phyloP scores from a whole-genome alignment of 768 basidiomycete genomes.

The Lactarius indigo region DNA sequence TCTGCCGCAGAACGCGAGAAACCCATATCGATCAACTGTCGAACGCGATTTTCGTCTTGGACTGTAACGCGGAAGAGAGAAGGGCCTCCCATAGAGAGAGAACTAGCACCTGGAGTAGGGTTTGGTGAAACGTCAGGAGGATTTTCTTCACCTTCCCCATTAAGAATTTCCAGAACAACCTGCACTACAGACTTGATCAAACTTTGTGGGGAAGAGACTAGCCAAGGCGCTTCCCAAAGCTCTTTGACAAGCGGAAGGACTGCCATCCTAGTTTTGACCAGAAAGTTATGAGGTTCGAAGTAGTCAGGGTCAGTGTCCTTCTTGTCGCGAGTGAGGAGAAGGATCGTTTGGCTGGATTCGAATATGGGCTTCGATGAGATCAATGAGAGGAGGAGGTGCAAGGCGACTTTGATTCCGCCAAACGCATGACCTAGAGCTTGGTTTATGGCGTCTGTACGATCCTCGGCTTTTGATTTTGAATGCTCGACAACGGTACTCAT shows the following conservation, averaged over 20 bases:
- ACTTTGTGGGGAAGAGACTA: slow-evolving; percentile 67
- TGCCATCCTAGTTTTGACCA: slow-evolving; percentile 73
- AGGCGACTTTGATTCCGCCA: slow-evolving; percentile 74
- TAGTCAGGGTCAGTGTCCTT: slow-evolving; percentile 71
- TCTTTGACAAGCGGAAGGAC: slow-evolving; percentile 62
- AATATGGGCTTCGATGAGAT: slow-evolving; percentile 76
- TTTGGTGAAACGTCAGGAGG: slow-evolving; percentile 41
- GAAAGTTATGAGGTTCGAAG: slow-evolving; percentile 84
- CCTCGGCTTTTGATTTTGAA: slow-evolving; percentile 47
- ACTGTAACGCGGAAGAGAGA: slow-evolving; percentile 38
- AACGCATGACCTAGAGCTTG: slow-evolving; percentile 74
- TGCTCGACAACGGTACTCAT: slow-evolving; percentile 55
- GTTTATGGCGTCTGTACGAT: slow-evolving; percentile 52
- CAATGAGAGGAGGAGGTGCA: slow-evolving; percentile 73
- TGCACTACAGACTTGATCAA: slow-evolving; percentile 74
- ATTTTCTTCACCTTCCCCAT: slow-evolving; percentile 75
- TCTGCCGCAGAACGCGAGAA: slow-evolving; percentile 88
- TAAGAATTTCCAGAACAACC: slow-evolving; percentile 74
- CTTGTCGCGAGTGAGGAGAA: slow-evolving; percentile 72
- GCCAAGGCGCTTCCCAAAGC: slow-evolving; percentile 85
- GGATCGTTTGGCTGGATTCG: slow-evolving; percentile 78
- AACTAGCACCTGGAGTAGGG: slow-evolving; percentile 32
- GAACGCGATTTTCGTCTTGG: slow-evolving; percentile 74
- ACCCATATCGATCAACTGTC: slow-evolving; percentile 93
- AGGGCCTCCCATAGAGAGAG: slow-evolving; percentile 34